Conservation (phyloP, 2,329 filamentous ascomycete genomes). For the Talaromyces islandicus region DNA sequence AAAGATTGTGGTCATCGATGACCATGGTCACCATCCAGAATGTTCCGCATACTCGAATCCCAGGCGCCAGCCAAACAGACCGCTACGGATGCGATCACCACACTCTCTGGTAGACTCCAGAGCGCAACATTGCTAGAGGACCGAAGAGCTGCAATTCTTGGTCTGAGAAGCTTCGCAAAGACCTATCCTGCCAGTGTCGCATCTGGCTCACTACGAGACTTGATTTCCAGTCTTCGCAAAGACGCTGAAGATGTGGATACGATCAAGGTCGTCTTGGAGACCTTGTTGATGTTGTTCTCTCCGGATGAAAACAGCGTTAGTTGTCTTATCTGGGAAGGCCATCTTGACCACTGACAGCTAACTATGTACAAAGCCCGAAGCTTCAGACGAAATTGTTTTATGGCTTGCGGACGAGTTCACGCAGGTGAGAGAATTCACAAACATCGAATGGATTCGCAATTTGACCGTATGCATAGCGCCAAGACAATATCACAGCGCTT, state of each 20-base stretch:
- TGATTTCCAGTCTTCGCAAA: conserved; percentile 78
- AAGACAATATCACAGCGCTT: conserved; percentile 91
- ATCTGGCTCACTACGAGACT: conserved; percentile 79
- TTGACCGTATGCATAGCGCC: conserved; percentile 58
- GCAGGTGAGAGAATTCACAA: conserved; percentile 51
- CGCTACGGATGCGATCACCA: conserved; percentile 87
- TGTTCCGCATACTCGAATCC: conserved; percentile 56
- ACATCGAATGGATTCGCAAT: conserved; percentile 15
- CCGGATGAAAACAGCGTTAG: conserved; percentile 57
- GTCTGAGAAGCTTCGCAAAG: conserved; percentile 91
- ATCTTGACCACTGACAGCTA: background rate
- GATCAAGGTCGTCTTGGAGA: conserved; percentile 90
- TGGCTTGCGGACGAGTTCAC: conserved; percentile 99
- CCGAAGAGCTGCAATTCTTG: conserved; percentile 84
- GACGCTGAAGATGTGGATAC: conserved; percentile 96
- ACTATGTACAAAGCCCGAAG: conserved; percentile 62
- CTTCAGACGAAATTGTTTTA: conserved; percentile 89
- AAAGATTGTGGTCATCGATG: conserved; percentile 22
- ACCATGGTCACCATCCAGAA: conserved; percentile 39
- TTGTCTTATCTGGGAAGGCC: conserved; percentile 15
- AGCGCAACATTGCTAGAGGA: conserved; percentile 92
- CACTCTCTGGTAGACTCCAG: conserved; percentile 77
- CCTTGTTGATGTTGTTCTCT: conserved; percentile 85
- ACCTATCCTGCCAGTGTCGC: conserved; percentile 93
- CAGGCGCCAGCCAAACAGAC: conserved; percentile 91